phyloP scores from a whole-genome alignment of 1,139 yeast species.

The Candida glucosophila region DNA sequence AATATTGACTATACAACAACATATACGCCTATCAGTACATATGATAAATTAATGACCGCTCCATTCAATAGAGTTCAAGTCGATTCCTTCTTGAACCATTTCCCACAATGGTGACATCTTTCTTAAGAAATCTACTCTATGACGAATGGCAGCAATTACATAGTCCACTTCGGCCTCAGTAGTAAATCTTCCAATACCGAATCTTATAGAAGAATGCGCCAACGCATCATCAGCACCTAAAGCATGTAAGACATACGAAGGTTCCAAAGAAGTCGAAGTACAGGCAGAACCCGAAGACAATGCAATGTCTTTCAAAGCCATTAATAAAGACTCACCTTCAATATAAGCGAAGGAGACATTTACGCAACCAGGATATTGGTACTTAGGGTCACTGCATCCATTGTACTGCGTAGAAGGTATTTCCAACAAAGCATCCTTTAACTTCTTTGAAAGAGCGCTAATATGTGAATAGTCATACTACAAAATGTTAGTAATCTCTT shows the following conservation, averaged over 20 bases:
- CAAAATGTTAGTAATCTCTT: conserved; percentile 11
- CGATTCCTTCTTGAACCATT: conserved; percentile 98
- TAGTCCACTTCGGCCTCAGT: conserved; percentile 94
- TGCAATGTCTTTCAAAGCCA: conserved; percentile 97
- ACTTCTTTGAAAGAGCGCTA: conserved; percentile 57
- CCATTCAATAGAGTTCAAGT: conserved; percentile 91
- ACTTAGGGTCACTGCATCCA: conserved; percentile 63
- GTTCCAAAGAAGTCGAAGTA: conserved; percentile 96
- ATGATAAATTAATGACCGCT: conserved; percentile 64
- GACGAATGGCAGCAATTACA: conserved; percentile 78
- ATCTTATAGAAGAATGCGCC: conserved; percentile 94
- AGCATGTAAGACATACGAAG: conserved; percentile 93
- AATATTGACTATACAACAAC: not conserved
- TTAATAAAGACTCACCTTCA: conserved; percentile 93
- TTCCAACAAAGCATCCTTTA: conserved; percentile 63
- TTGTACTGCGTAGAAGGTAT: conserved; percentile 86
- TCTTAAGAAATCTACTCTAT: conserved; percentile 85
- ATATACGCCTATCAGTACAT: conserved; percentile 1
- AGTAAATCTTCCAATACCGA: conserved; percentile 95
- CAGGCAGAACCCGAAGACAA: conserved; percentile 98
- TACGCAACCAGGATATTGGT: conserved; percentile 83
- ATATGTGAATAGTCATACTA: conserved; percentile 66
- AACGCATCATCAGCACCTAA: conserved; percentile 97
- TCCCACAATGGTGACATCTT: conserved; percentile 97
- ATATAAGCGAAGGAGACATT: conserved; percentile 94